A percentile compares a stretch with the other conserved stretches of the same genome.
phyloP scores from a whole-genome alignment of 805 yeast genomes.

The Candida silvicultrix region DNA sequence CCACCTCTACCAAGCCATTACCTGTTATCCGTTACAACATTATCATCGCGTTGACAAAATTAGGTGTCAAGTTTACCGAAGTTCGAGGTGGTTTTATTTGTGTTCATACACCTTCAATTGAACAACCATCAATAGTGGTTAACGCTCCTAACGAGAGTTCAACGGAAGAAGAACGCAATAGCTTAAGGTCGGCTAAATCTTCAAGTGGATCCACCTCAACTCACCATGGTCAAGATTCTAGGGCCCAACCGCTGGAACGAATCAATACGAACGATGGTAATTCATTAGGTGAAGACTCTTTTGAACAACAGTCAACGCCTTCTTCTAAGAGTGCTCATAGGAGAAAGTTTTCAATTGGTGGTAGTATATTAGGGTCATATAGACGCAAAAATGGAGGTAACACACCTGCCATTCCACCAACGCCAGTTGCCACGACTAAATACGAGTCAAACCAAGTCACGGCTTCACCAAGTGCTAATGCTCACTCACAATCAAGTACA shows the following conservation, averaged over 20 bases:
- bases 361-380: constrained; percentile 40
- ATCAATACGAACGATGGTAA: constrained; percentile 7
- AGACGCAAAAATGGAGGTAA: constrained; percentile 34
- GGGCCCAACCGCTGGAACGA: constrained; percentile 3
- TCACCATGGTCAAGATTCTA: constrained; percentile 1
- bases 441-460: constrained; percentile 18
- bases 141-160: background rate
- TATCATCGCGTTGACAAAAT: constrained; percentile 64
- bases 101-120: constrained; percentile 51
- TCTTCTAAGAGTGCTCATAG: constrained; percentile 37
- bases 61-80: constrained; percentile 80
- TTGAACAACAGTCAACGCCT: constrained; percentile 17
- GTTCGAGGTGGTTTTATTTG: constrained; percentile 94
- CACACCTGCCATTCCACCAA: constrained; percentile 41
- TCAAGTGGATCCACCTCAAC: constrained; percentile 11
- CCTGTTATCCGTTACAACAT: constrained; percentile 84
- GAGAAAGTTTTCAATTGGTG: constrained; percentile 60
- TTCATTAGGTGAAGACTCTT: constrained; percentile 13
- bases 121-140: constrained; percentile 2
- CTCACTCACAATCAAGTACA: constrained; percentile 18
- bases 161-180: constrained; percentile 2
- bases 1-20: constrained; percentile 88
- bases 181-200: constrained; percentile 8
- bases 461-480: constrained; percentile 23
- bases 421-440: constrained; percentile 42